Evolutionary conservation across 108 stramenopile genomes (phyloP).

Genomic region (Skeletonema menzelii): DNA sequence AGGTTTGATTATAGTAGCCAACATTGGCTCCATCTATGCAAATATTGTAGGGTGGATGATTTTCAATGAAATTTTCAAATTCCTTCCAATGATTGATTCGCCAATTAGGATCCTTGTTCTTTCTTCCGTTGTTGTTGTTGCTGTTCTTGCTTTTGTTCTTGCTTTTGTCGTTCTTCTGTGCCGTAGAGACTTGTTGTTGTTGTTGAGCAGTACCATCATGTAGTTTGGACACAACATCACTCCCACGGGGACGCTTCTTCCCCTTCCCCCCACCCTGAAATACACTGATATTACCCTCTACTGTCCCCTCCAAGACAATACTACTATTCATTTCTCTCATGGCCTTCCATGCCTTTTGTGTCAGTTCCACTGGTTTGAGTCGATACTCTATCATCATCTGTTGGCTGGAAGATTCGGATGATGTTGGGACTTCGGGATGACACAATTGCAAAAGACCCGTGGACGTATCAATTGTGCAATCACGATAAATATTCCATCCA

Average conservation of each 20-base stretch:
- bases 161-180: neutral
- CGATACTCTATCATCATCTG: slow-evolving; percentile 10
- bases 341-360: slow-evolving; percentile 53
- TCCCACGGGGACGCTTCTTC: slow-evolving; percentile 46
- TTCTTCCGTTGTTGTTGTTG: slow-evolving; percentile 1
- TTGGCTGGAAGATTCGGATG: neutral
- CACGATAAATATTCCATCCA: slow-evolving; percentile 53
- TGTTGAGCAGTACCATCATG: slow-evolving; percentile 1
- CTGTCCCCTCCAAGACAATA: slow-evolving; percentile 69
- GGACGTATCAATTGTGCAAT: slow-evolving; percentile 52
- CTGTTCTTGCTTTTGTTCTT: no score
- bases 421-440: slow-evolving; percentile 31
- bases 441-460: slow-evolving; percentile 60
- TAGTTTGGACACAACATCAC: slow-evolving; percentile 14
- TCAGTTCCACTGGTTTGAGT: slow-evolving; percentile 62
- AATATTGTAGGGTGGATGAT: slow-evolving; percentile 49
- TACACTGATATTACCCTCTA: slow-evolving; percentile 55
- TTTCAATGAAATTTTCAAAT: slow-evolving; percentile 38
- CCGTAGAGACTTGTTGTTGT: neutral
- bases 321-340: slow-evolving; percentile 79
- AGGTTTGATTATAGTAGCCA: slow-evolving; percentile 93
- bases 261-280: slow-evolving; percentile 91
- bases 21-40: slow-evolving; percentile 99
- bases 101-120: slow-evolving; percentile 16
- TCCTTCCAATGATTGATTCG: slow-evolving; percentile 41